Evolutionary conservation across 2,329 filamentous ascomycete species (phyloP), one percentile per base, ranked within the genome.

Genomic region (Cordyceps cicadae): DNA sequence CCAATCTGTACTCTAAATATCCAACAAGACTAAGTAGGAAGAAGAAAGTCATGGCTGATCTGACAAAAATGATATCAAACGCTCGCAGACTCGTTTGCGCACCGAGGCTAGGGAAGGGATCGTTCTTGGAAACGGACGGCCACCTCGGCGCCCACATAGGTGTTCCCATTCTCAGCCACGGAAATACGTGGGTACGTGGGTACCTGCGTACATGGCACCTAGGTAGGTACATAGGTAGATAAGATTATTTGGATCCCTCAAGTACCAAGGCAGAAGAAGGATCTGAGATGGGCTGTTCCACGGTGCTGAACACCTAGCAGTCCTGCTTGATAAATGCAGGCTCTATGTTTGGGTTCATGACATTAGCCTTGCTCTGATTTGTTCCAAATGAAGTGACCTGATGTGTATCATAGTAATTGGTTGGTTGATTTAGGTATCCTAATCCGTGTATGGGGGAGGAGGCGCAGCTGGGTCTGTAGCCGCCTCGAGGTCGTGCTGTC

Each of bases 401-500:
- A 37, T 14, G 9, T 37, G 34, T 11, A 37, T 37, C 3, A 37
- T 3, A 14, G 34, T 37, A 11, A 14, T 14, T 14, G 12, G 14
- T 37, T 14, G 2, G 7, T 37, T 37, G 34, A 37, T 37, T 12
- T n/a, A 21, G n/a, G 43, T 55, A 29, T 34, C 37, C 21, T 34
- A 59, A 43, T 62, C 61, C 17, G 61, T 43, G 45, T 62, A 62
- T 11, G 61, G 55, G 14, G 61, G 61, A 51, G 61, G 61, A 51
- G 61, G 61, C 9, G 55, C 51, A 49, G 50, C n/a, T 11, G 43
- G 50, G 8, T 54, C 54, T 29, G 50, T 19, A 14, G 43, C n/a
- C 43, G 50, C 55, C 32, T 59, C 61, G n/a, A 54, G 32, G 26
- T 59, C 55, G 43, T 56, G 55, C 39, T 54, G 61, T 54, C 71